Base-by-base conservation (phyloP, 176 grass and related monocot species). In the Puccinellia tenuiflora region DNA sequence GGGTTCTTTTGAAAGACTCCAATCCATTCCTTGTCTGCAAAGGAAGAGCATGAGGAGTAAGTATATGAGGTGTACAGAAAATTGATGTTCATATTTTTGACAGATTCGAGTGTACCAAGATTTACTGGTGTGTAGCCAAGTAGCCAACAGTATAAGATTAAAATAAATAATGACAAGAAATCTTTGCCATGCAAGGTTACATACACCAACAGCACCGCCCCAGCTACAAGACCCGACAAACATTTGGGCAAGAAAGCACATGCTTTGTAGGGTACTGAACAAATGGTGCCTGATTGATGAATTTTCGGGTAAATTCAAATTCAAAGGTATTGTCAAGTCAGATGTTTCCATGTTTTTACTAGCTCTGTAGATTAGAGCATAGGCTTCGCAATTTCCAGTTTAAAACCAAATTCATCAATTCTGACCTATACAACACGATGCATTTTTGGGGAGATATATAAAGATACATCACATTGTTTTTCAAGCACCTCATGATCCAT, bases 21-120 rank as follows among this genome's bases (percentile, higher is more conserved):
- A 70, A 79, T 55, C 92, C 92, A 94, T 76, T 65, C 55, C 6
- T 82, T 75, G 35, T 55, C 89, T 94, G 83, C 40, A 35, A 83
- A 29, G 31, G 79, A 71, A 88, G 21, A 18, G 28, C 57, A 50
- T 61, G 34, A 14, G 3, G 7, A 64, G 26, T 70, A 70, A 71
- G 5, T 61, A 71, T n/a, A 51, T 71, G 73, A 73, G 20, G 43
- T 75, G 12, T 18, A 26, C 55, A 69, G 14, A 89, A 54, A 73
- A 89, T 39, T 22, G 38, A 56, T 43, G 29, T 35, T 50, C 55
- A 39, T 20, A 72, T 43, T 33, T 64, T 28, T 11, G 20, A 65
- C 6, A 75, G 7, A 17, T 88, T 73, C 9, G 1, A 15, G 51
- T 43, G 30, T 60, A 62, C 13, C 39, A 75, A 83, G 13, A 75